Evolutionary conservation across 306 rosid species (phyloP).

Genomic region (Leucaena leucocephala): DNA sequence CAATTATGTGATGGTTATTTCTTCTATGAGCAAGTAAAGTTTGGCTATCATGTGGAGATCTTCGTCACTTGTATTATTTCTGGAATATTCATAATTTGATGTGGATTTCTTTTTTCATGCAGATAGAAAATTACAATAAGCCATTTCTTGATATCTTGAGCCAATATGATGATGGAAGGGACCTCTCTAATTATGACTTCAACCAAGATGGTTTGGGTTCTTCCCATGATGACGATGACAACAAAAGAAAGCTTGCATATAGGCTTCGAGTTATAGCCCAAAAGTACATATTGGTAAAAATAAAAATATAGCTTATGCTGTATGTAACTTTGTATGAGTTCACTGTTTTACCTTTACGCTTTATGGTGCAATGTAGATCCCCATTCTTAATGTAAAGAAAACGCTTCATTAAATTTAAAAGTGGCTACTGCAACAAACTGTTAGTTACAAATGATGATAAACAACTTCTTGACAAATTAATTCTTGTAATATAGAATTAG

Average conservation of each 20-base stretch:
- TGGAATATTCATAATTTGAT: slow-evolving; percentile 34
- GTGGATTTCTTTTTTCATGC: slow-evolving; percentile 36
- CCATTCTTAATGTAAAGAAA: neutral
- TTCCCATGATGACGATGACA: slow-evolving; percentile 54
- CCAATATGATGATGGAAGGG: slow-evolving; percentile 75
- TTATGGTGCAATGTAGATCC: slow-evolving; percentile 4
- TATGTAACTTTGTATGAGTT: neutral
- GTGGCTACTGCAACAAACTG: neutral
- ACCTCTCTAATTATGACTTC: slow-evolving; percentile 81
- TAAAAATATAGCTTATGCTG: slow-evolving; percentile 9
- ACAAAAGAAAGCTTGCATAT: slow-evolving; percentile 82
- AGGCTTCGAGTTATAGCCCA: slow-evolving; percentile 74
- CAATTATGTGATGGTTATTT: slow-evolving; percentile 76
- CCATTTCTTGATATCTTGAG: slow-evolving; percentile 70
- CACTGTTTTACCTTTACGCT: slow-evolving; percentile 3
- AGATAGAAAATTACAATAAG: slow-evolving; percentile 81
- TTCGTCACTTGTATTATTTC: neutral
- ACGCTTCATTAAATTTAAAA: neutral
- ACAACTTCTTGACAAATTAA: slow-evolving; percentile 11
- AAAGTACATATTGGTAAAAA: slow-evolving; percentile 67
- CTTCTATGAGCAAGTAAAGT: slow-evolving; percentile 80
- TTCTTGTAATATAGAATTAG: slow-evolving; percentile 5
- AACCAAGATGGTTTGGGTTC: slow-evolving; percentile 66
- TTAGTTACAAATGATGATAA: slow-evolving; percentile 11
- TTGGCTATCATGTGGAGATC: slow-evolving; percentile 33